A percentile compares a stretch with the other conserved stretches of the same genome.
phyloP scores from a whole-genome alignment of 176 grass and related monocot genomes.

The Lolium rigidum region DNA sequence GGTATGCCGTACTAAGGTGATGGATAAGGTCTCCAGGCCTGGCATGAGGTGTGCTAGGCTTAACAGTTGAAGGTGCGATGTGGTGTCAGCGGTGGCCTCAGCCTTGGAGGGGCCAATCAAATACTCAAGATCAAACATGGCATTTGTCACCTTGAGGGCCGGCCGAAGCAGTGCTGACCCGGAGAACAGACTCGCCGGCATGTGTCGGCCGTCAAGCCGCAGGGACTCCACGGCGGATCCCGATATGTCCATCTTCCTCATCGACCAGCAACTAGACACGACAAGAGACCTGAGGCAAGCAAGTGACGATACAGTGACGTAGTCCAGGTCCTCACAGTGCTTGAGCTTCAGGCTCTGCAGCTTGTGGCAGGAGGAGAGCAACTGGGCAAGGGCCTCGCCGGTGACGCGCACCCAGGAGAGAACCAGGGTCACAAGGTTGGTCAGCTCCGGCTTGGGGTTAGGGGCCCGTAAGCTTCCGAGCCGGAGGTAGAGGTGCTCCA shows the following conservation, averaged over 20 bases:
- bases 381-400: neutral
- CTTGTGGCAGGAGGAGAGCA: neutral
- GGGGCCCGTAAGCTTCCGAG: neutral
- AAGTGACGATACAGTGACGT: neutral
- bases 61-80: neutral
- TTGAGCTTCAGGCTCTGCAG: slow-evolving; percentile 13
- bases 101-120: neutral
- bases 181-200: neutral
- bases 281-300: neutral
- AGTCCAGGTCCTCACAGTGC: neutral
- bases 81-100: neutral
- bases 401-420: neutral
- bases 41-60: slow-evolving; percentile 2
- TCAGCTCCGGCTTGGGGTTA: neutral
- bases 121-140: neutral
- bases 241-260: neutral
- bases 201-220: neutral
- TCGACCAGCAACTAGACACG: neutral
- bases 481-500: slow-evolving; percentile 10
- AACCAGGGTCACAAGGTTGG: neutral
- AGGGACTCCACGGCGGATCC: neutral
- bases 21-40: neutral
- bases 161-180: neutral
- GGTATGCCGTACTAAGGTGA: neutral
- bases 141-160: neutral